Evolutionary conservation across 148 eudicot genomes (phyloP), one percentile per base, ranked within the genome.

Genomic region (Vaccinium macrocarpon): DNA sequence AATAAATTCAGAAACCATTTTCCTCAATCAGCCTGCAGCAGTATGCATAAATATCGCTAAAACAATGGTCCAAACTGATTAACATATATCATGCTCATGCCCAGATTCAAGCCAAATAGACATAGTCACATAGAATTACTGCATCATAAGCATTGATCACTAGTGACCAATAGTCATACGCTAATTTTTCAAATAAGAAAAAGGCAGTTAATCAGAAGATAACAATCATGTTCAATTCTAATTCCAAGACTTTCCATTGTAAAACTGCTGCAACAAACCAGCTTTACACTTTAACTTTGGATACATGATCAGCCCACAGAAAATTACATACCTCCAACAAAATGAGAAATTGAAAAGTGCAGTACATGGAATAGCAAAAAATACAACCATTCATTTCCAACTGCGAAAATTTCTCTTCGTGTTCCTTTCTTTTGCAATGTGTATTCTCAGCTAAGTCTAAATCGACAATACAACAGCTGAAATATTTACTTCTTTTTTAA

Each of bases 1-100:
- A 71, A 88, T 89, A 66, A 91, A 88, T n/a, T 82, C 81, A 21
- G 88, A 85, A 53, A 85, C 89, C 93, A 91, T 91, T 70, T 73
- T 86, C 84, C 79, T 75, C 76, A 61, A 76, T 74, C 56, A 46
- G 15, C 61, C 51, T 73, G 78, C 72, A 46, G 87, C 80, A 85
- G 53, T 6, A n/a, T 27, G 29, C 38, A 80, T 55, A 84, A 7
- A 7, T 80, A 51, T 64, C 76, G 50, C 82, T 84, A 66, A 35
- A 84, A 53, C 19, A 10, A 18, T 57, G 25, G 51, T 59, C 51
- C 70, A 82, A 55, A 73, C 29, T 53, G 50, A 35, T 35, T 2
- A 35, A 48, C 5, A 53, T 35, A 32, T 0, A 81, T 64, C 75
- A 62, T 21, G 27, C 5, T 59, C 29, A 80, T 49, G 49, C 16